A percentile compares a stretch with the other conserved stretches of the same genome.
Conservation (phyloP, 2,329 filamentous ascomycete species). For the Colletotrichum endophyticum region DNA sequence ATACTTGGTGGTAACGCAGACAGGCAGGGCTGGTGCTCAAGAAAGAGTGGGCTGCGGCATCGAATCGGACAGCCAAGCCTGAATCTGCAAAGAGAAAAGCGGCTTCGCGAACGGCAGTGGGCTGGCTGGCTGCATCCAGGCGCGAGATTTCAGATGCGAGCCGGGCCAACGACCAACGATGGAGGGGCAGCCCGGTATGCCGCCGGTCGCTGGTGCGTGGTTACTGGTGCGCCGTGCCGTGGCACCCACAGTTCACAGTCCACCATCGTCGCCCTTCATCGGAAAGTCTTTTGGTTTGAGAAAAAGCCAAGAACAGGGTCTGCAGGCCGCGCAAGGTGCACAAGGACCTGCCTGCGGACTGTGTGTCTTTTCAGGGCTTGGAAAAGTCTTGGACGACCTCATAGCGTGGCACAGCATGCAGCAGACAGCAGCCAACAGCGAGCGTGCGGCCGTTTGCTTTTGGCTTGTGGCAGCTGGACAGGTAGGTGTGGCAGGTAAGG, state of each 20-base stretch:
- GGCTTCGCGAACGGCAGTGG: constrained; percentile 11
- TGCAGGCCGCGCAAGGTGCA: constrained; percentile 11
- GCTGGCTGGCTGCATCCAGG: constrained; percentile 13
- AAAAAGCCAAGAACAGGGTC: constrained; percentile 17
- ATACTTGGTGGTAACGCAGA: not conserved
- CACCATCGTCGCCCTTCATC: not conserved
- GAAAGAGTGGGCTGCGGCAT: not conserved
- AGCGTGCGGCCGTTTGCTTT: not conserved
- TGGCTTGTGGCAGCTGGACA: not conserved
- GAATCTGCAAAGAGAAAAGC: constrained; percentile 13
- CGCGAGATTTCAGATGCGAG: constrained; percentile 18
- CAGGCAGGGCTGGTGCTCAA: not conserved
- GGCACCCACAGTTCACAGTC: not conserved
- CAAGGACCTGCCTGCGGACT: constrained; percentile 11
- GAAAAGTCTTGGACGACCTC: constrained; percentile 19
- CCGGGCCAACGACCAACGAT: not conserved
- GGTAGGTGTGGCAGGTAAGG: not conserved
- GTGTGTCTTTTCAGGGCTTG: constrained; percentile 2
- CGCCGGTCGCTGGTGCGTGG: not conserved
- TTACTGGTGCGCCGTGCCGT: not conserved
- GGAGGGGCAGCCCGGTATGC: not conserved
- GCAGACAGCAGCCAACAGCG: not conserved
- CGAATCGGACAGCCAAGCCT: constrained; percentile 12
- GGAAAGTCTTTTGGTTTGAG: not conserved
- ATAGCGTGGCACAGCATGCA: constrained; percentile 6